Conservation (phyloP, 2,329 filamentous ascomycete species). For the Botrytis aclada region DNA sequence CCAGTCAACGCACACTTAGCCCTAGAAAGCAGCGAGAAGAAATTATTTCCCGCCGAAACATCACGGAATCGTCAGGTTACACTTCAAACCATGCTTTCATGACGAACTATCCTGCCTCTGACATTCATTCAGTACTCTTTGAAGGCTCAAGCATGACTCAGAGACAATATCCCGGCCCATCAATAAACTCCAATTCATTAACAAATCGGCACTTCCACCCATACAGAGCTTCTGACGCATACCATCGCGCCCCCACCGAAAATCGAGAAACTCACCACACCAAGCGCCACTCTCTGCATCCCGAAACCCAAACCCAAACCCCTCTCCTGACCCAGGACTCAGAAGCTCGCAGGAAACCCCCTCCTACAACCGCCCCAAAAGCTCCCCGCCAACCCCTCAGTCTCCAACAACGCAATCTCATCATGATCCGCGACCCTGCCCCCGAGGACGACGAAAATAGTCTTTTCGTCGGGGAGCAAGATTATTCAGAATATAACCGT, state of each 20-base stretch:
- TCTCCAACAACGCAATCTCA: not conserved
- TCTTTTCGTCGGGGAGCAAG: not conserved
- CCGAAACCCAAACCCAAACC: not conserved
- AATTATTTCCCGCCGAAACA: too few relatives aligned
- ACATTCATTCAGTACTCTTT: not conserved
- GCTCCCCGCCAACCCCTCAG: not conserved
- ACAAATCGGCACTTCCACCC: not conserved
- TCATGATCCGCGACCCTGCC: not conserved
- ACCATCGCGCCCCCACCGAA: not conserved
- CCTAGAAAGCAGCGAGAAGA: not conserved
- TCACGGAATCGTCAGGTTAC: not conserved
- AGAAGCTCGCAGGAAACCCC: not conserved
- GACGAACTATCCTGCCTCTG: not conserved
- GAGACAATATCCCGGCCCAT: too few relatives aligned
- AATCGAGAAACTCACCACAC: not conserved
- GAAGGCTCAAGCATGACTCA: not conserved
- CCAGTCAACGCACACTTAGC: not conserved
- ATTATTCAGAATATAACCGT: too few relatives aligned
- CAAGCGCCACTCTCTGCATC: not conserved
- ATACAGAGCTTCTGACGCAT: not conserved
- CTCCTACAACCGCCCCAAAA: not conserved
- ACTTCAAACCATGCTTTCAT: not conserved
- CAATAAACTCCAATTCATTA: not conserved
- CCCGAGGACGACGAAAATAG: not conserved
- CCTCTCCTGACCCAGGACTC: too few relatives aligned